Evolutionary conservation across 768 basidiomycete species (phyloP), one percentile per base, ranked within the genome.

Genomic region (Hygrocybe punicea): DNA sequence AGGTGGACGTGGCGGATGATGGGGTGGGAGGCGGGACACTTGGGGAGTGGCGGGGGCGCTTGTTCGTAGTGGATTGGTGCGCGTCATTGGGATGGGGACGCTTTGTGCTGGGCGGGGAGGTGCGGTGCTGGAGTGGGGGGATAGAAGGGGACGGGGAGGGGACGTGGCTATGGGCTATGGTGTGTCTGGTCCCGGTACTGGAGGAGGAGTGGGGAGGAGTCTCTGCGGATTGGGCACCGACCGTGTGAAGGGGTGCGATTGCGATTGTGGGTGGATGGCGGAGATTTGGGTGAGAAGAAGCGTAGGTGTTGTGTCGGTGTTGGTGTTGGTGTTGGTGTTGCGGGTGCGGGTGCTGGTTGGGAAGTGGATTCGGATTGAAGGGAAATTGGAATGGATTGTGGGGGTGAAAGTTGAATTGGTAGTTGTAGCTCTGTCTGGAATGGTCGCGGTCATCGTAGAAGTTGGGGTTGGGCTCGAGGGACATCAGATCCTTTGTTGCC

Each of bases 401-500:
- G 34, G 33, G 8, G n/a, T 13, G 36, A 23, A 14, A 39, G 35
- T 47, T 24, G 23, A 47, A 47, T 5, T 13, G 11, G 11, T 17
- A 23, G 11, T 47, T 17, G 29, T 29, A 29, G 29, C 8, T 29
- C 29, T 29, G 29, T 29, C 29, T 29, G 4, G 29, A 29, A 29
- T 29, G 29, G 29, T 29, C 45, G 21, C 45, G 45, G 21, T 47
- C 45, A 13, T 47, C 45, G 50, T 19, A 19, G 29, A 17, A 51
- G 25, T 19, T 17, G 29, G 7, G 1, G 33, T 51, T 5, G n/a
- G 25, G 17, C 42, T 87, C 87, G 24, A 91, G 76, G 4, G 87
- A 77, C 84, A 93, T 90, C 44, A 93, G 81, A 69, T 91, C 88
- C 69, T 88, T 90, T 0, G 90, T 92, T 0, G 89, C 89, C 71